Conservation (phyloP, 768 basidiomycete species). For the Auriscalpium orientale region DNA sequence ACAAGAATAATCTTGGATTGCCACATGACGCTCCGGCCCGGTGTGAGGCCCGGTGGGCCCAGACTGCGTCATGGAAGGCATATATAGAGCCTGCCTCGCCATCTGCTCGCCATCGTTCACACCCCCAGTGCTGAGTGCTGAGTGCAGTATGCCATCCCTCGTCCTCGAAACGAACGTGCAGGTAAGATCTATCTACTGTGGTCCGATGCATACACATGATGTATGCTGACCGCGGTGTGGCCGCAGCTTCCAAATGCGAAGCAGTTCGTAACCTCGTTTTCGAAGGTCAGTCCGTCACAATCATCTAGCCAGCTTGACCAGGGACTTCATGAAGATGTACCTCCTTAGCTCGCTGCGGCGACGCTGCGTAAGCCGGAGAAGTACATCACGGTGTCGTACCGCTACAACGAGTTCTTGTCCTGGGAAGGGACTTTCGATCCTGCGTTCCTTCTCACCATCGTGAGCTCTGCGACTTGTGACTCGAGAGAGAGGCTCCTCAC, state of each 20-base stretch:
- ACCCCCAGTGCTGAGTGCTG: background rate
- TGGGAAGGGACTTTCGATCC: conserved; percentile 61
- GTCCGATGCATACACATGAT: background rate
- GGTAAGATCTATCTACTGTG: background rate
- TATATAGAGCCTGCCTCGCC: background rate
- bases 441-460: conserved; percentile 50
- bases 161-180: conserved; percentile 12
- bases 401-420: conserved; percentile 51
- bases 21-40: too few species aligned
- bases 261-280: conserved; percentile 5
- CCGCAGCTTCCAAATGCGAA: conserved; percentile 2
- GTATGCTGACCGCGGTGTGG: background rate
- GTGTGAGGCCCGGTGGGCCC: background rate
- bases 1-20: too few species aligned
- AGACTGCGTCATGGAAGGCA: background rate
- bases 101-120: background rate
- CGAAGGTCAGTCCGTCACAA: conserved; percentile 6
- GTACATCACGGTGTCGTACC: conserved; percentile 47
- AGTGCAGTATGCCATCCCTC: conserved; percentile 7
- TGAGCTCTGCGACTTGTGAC: conserved; percentile 26
- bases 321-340: background rate
- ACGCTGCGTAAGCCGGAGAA: conserved; percentile 47
- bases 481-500: background rate
- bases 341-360: conserved; percentile 41
- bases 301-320: background rate